phyloP scores from a whole-genome alignment of 140 eudicot species.

The Flaveria floridana region DNA sequence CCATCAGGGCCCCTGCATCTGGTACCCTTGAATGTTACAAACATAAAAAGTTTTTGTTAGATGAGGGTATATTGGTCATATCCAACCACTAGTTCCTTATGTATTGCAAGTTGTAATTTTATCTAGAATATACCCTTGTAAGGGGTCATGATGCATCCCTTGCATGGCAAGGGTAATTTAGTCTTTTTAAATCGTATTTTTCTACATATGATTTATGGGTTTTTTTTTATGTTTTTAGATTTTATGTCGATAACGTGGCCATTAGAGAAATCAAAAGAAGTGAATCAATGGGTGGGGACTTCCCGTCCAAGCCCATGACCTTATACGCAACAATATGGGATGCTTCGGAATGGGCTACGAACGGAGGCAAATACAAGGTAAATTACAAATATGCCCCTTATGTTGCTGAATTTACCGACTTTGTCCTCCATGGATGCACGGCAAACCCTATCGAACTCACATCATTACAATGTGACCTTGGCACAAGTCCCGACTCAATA shows the following conservation, averaged over 20 bases:
- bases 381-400: constrained; percentile 90
- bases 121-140: background rate
- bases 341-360: constrained; percentile 90
- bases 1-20: background rate
- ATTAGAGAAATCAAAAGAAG: constrained; percentile 73
- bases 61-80: background rate
- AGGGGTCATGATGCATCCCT: no score
- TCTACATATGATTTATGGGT: background rate
- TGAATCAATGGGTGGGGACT: constrained; percentile 73
- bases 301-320: constrained; percentile 90
- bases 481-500: constrained; percentile 33
- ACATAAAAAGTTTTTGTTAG: background rate
- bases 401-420: constrained; percentile 61
- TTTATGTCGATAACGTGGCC: constrained; percentile 74
- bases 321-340: constrained; percentile 95
- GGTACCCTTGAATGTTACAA: constrained; percentile 9
- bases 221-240: constrained; percentile 42
- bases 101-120: background rate
- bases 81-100: background rate
- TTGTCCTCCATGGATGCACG: constrained; percentile 87
- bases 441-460: constrained; percentile 66
- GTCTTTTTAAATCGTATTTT: background rate
- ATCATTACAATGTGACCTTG: constrained; percentile 41
- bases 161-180: background rate
- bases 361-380: constrained; percentile 82